Evolutionary conservation across 2,329 filamentous ascomycete species (phyloP), one percentile per base, ranked within the genome.

Genomic region (Westerdykella ornata): DNA sequence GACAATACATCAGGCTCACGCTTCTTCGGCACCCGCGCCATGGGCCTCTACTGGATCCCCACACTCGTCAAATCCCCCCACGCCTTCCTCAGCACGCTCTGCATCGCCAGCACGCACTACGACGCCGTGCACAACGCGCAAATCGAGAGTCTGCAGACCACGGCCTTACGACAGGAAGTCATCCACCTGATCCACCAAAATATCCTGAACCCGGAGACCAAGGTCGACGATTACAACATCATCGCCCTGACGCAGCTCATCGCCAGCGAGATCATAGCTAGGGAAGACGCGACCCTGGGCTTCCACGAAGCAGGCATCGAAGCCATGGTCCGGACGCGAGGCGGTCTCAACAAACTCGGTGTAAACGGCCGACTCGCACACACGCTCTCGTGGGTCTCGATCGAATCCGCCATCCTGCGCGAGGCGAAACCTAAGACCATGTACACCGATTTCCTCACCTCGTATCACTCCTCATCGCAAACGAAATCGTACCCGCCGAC

Each of bases 81-180:
- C 16, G 58, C 63, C 1, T 68, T 63, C 34, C 55, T 68, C 2
- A 66, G 63, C 32, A 67, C 63, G 0, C 48, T 68, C 9, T 60
- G 57, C 41, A 53, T 63, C 28, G 59, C 64, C 6, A 58, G 63
- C 1, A 53, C 58, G 6, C 59, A 67, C 35, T 41, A 56, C 11
- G 64, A 67, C 38, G 58, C 59, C 2, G 47, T 64, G 14, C 32
- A 53, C 5, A 49, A 54, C 3, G 39, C 43, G 1, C 16, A 37
- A 11, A 28, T 48, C 2, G 60, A 66, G 38, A 66, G 60, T 37
- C 34, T 62, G 2, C 51, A 56, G 31, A 63, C 61, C 4, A 38
- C 53, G 5, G 53, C 53, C 4, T 51, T 67, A 13, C 57, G 59
- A 9, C 57, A 56, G 26, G 63, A 68, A 35, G 49, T 65, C n/a